Conservation (phyloP, 1,284 basidiomycete genomes). For the Ceratobasidium theobromae region DNA sequence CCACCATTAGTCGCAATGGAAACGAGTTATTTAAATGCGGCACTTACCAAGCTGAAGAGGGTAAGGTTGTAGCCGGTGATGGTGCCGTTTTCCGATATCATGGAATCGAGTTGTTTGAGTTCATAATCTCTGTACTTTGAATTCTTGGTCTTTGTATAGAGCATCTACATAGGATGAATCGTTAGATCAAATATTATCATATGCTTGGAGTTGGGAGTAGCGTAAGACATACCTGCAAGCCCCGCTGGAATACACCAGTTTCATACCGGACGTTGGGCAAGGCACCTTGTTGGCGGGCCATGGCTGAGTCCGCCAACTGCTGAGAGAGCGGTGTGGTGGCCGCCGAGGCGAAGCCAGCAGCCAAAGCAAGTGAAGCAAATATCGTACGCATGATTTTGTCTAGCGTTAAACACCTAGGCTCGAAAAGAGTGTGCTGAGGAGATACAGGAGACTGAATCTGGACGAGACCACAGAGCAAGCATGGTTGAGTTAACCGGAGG, state of each 20-base stretch:
- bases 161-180: neutral
- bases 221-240: constrained; percentile 12
- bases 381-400: constrained; percentile 1
- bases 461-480: no score
- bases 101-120: constrained; percentile 18
- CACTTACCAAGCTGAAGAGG: constrained; percentile 25
- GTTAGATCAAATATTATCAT: neutral
- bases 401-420: no score
- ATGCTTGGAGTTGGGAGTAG: no score
- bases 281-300: constrained; percentile 10
- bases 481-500: no score
- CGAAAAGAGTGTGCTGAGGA: no score
- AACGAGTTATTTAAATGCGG: neutral
- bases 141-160: constrained; percentile 6
- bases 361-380: neutral
- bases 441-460: no score
- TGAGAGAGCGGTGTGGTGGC: constrained; percentile 1
- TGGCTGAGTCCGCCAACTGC: constrained; percentile 21
- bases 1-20: neutral
- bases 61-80: constrained; percentile 14
- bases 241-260: constrained; percentile 26
- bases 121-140: constrained; percentile 17
- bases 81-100: constrained; percentile 22
- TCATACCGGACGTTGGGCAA: constrained; percentile 21
- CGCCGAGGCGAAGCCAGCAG: neutral